Percentiles rank a stretch among this genome's conserved stretches.
These are phyloP conservation scores for Pyrenochaeta sp. DNA, from an alignment of 2,329 filamentous ascomycete species.

Conservation along the genomic window DNA sequence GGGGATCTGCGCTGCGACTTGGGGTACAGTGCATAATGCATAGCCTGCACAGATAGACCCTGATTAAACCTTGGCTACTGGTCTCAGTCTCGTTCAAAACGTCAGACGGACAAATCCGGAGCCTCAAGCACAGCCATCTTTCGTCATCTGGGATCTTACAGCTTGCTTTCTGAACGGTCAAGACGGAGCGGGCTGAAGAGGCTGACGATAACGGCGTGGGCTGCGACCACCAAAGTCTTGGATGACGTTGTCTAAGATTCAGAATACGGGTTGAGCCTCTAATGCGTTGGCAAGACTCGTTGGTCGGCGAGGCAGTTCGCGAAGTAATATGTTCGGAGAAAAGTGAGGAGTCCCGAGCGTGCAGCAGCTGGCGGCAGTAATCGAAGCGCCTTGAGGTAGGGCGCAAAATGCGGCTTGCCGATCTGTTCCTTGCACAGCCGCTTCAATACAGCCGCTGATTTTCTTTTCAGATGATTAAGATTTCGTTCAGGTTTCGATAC, in stretches of 20 bases:
- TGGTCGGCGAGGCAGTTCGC: constrained; percentile 20
- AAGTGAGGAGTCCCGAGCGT: constrained; percentile 34
- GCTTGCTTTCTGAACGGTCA: constrained; percentile 1
- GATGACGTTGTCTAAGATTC: constrained; percentile 1
- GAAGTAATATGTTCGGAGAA: constrained; percentile 26
- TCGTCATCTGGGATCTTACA: not conserved
- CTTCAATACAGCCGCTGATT: constrained; percentile 1
- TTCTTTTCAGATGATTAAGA: constrained; percentile 26
- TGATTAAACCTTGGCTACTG: not conserved
- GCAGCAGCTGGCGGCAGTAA: constrained; percentile 9
- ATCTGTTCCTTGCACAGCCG: constrained; percentile 12
- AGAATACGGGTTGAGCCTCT: constrained; percentile 2
- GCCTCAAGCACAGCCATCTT: not conserved
- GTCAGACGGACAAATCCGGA: not conserved
- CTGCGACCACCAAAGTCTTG: constrained; percentile 2
- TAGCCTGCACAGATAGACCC: no score
- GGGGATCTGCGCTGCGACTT: not conserved
- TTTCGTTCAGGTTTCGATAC: constrained; percentile 19
- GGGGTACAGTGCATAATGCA: not conserved
- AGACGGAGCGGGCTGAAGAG: constrained; percentile 2
- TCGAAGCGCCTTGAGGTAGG: constrained; percentile 5
- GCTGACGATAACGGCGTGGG: not conserved
- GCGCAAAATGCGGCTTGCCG: constrained; percentile 6
- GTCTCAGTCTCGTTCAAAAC: not conserved
- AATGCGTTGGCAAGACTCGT: constrained; percentile 17